Conservation (phyloP, 192 early-diverging fungal genomes). For the Lunasporangiospora selenospora region DNA sequence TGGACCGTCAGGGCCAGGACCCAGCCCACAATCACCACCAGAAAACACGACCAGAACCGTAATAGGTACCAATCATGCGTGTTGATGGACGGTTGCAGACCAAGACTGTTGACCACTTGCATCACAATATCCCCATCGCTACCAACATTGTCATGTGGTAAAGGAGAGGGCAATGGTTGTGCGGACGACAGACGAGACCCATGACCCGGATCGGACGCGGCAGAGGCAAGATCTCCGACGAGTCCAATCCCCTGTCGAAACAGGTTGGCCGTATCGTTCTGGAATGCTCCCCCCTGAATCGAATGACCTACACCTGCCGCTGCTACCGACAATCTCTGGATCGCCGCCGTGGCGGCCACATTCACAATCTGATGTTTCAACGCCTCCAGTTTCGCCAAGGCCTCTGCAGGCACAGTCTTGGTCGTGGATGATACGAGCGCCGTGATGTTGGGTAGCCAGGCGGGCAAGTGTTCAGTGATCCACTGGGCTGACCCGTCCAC, state of each 20-base stretch:
- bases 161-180: too few relatives aligned
- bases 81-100: constrained; percentile 57
- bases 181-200: too few relatives aligned
- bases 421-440: constrained; percentile 31
- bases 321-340: not conserved
- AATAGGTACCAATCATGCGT: constrained; percentile 60
- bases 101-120: constrained; percentile 44
- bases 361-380: constrained; percentile 7
- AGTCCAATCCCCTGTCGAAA: too few relatives aligned
- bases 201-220: too few relatives aligned
- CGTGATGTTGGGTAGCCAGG: constrained; percentile 37
- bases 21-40: constrained; percentile 37
- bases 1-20: constrained; percentile 50
- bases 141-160: too few relatives aligned
- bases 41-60: constrained; percentile 54
- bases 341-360: not conserved
- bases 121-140: constrained; percentile 38
- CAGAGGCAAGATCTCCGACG: too few relatives aligned
- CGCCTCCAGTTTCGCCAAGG: constrained; percentile 4
- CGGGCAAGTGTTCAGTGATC: constrained; percentile 17
- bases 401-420: not conserved
- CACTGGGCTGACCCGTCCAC: constrained; percentile 5
- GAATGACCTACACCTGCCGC: too few relatives aligned
- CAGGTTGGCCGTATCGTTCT: too few relatives aligned
- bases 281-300: too few relatives aligned